Evolutionary conservation across 768 basidiomycete genomes (phyloP).

Genomic region (Lanmaoa rubissima): DNA sequence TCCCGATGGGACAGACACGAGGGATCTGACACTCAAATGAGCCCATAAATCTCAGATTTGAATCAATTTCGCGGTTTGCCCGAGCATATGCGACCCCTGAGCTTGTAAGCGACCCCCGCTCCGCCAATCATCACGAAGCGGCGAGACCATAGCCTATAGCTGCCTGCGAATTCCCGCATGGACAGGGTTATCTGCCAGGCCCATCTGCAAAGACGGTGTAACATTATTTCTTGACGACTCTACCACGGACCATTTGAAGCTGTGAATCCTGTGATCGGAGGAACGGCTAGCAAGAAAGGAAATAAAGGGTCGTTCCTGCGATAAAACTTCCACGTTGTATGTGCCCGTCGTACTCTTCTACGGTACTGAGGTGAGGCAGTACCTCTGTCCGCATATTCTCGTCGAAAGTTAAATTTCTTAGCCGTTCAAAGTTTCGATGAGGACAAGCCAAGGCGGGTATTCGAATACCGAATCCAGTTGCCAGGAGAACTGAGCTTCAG

Average conservation of each 20-base stretch:
- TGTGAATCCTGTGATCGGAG: neutral
- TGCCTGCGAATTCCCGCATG: neutral
- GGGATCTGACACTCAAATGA: conserved; percentile 15
- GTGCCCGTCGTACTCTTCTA: neutral
- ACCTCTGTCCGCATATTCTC: neutral
- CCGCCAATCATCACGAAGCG: conserved; percentile 4
- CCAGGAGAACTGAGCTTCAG: conserved; percentile 8
- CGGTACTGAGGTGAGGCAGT: neutral
- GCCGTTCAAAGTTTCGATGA: conserved; percentile 15
- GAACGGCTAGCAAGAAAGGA: neutral
- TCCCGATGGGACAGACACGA: conserved; percentile 23
- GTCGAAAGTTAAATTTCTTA: conserved; percentile 4
- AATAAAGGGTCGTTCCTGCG: neutral
- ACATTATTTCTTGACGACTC: neutral
- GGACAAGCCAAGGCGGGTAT: neutral
- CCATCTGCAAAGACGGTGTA: neutral
- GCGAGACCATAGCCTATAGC: neutral
- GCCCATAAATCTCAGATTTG: conserved; percentile 33
- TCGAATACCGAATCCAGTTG: neutral
- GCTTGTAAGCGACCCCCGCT: conserved; percentile 13
- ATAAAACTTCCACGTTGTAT: neutral
- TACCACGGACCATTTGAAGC: too few species aligned
- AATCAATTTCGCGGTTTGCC: conserved; percentile 10
- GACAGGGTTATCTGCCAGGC: neutral
- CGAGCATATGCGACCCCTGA: conserved; percentile 22